Evolutionary conservation across 2,329 filamentous ascomycete genomes (phyloP).

Genomic region (Fusarium sp.): DNA sequence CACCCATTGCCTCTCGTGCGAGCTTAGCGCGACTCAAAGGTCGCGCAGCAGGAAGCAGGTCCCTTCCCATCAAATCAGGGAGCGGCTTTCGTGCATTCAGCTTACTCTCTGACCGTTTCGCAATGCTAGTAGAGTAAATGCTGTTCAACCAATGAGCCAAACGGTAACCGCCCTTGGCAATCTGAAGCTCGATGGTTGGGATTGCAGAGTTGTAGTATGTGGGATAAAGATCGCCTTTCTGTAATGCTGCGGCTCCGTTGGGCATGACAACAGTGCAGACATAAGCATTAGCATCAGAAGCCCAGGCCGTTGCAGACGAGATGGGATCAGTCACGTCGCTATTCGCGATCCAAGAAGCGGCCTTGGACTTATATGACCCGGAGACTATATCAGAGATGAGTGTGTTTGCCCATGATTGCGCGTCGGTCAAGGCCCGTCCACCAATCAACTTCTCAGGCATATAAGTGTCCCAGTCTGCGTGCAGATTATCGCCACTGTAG

Average conservation of each 20-base stretch:
- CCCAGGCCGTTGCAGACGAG: slow-evolving; percentile 1
- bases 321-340: slow-evolving; percentile 9
- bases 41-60: neutral
- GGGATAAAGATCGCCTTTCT: slow-evolving; percentile 4
- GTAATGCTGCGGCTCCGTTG: neutral
- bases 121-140: slow-evolving; percentile 9
- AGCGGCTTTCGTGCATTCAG: neutral
- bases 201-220: slow-evolving; percentile 1
- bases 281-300: slow-evolving; percentile 4
- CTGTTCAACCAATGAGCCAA: slow-evolving; percentile 15
- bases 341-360: slow-evolving; percentile 4
- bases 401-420: slow-evolving; percentile 12
- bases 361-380: slow-evolving; percentile 1
- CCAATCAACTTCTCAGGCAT: slow-evolving; percentile 12
- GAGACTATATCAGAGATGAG: neutral
- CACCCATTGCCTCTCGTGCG: neutral
- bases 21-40: slow-evolving; percentile 1
- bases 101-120: neutral
- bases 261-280: slow-evolving; percentile 13
- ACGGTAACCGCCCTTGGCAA: slow-evolving; percentile 8
- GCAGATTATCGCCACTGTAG: neutral
- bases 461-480: slow-evolving; percentile 12
- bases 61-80: slow-evolving; percentile 8
- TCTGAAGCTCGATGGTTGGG: slow-evolving; percentile 9
- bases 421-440: slow-evolving; percentile 5